Evolutionary conservation across 2,329 filamentous ascomycete genomes (phyloP), one percentile per base, ranked within the genome.

Genomic region (Aspergillus fischeri): DNA sequence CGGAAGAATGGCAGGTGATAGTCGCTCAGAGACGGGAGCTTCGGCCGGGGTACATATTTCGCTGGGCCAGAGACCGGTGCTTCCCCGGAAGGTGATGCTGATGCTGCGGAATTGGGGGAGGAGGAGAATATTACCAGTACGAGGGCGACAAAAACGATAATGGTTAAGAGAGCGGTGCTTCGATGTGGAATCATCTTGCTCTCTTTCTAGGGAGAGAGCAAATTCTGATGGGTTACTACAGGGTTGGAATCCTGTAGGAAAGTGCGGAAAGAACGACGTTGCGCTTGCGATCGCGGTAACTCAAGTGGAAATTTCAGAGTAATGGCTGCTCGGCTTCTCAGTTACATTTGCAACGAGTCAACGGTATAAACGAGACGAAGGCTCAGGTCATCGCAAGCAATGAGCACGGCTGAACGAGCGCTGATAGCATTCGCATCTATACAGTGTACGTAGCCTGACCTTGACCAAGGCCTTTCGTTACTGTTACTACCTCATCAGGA

Each of bases 1-100:
- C 83, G 82, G 72, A 93, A 92, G 0, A 86, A 92, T 0, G 87
- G 88, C 29, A 78, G 70, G 53, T 71, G 73, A 52, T 78, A 65
- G 64, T 87, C 88, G 63, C 83, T 67, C 77, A 82, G 67, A 60
- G 78, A 67, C 51, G 79, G 77, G 29, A 79, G 60, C 38, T 73
- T 74, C 4, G 74, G 71, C 57, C 62, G 68, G 49, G 70, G 70
- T 25, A 74, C 61, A 62, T 70, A 71, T 56, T 71, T 67, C 54
- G 69, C 61, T 21, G 70, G 60, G 17, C 66, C 63, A 61, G 67
- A 57, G 53, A 64, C 58, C 49, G 60, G 52, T 58, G 62, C 58
- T 50, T 63, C 60, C 35, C 63, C 56, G 42, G 65, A 60, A 35
- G 63, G 54, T 50, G 64, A 50, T 55, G 68, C 57, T 55, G 63